Percentiles rank a stretch among this genome's conserved stretches.
phyloP scores from a whole-genome alignment of 2,329 filamentous ascomycete species.

The Xylaria sp. region DNA sequence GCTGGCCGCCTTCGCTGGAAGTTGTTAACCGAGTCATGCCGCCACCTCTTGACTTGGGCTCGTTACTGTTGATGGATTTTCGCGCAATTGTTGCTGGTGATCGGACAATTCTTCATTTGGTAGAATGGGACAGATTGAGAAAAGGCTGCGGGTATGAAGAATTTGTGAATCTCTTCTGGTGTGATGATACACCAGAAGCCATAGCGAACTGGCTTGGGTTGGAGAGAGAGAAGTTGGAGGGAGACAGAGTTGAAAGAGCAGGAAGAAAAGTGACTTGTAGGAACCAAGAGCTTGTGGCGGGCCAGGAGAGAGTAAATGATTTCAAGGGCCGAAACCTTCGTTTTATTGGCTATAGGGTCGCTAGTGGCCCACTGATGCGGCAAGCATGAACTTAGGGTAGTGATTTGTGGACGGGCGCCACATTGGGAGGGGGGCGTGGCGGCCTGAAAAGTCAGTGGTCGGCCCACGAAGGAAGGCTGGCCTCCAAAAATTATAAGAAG shows the following conservation, averaged over 20 bases:
- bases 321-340: slow-evolving; percentile 41
- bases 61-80: slow-evolving; percentile 17
- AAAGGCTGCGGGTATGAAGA: neutral
- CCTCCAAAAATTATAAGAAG: slow-evolving; percentile 66
- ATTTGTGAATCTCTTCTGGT: neutral
- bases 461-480: slow-evolving; percentile 43
- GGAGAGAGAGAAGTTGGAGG: slow-evolving; percentile 19
- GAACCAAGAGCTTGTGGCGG: slow-evolving; percentile 44
- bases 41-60: neutral
- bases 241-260: slow-evolving; percentile 13
- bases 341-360: slow-evolving; percentile 42
- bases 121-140: neutral
- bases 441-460: slow-evolving; percentile 44
- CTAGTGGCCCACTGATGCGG: slow-evolving; percentile 45
- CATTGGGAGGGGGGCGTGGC: slow-evolving; percentile 46
- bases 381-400: slow-evolving; percentile 40
- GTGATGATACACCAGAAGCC: neutral
- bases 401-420: slow-evolving; percentile 48
- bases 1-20: slow-evolving; percentile 29
- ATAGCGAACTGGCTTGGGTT: slow-evolving; percentile 3
- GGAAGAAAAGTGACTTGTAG: slow-evolving; percentile 45
- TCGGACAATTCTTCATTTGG: neutral
- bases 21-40: slow-evolving; percentile 46
- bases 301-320: slow-evolving; percentile 43
- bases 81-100: neutral